Conservation (phyloP, 768 basidiomycete species). For the Phaffia tasmanica region DNA sequence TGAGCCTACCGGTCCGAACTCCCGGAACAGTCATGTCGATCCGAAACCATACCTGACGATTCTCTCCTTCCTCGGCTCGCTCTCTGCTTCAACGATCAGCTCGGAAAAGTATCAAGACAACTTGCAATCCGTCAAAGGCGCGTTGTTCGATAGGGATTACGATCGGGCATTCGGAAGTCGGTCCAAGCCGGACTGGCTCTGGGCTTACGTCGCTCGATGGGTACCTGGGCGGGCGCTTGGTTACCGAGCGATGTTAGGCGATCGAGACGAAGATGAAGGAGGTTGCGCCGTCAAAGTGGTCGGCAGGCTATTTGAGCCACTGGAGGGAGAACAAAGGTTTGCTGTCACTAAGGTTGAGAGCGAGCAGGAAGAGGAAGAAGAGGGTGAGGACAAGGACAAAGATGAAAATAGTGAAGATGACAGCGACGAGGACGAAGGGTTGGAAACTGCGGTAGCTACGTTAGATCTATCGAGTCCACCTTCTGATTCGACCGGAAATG, state of each 20-base stretch:
- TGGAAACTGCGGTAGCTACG: neutral
- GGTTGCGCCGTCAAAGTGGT: slow-evolving; percentile 3
- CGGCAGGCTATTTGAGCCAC: too few relatives aligned
- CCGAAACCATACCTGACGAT: slow-evolving; percentile 15
- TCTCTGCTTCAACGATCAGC: slow-evolving; percentile 11
- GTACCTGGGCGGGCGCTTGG: slow-evolving; percentile 21
- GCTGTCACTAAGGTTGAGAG: neutral
- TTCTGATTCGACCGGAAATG: neutral
- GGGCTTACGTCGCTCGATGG: slow-evolving; percentile 25
- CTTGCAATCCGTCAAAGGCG: slow-evolving; percentile 25
- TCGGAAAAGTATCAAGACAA: slow-evolving; percentile 12
- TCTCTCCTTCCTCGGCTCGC: slow-evolving; percentile 14
- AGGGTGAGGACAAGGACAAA: slow-evolving; percentile 12
- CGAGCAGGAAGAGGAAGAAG: slow-evolving; percentile 2
- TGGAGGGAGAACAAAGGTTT: too few relatives aligned
- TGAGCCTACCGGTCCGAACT: slow-evolving; percentile 1
- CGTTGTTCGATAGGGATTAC: slow-evolving; percentile 24
- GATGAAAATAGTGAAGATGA: slow-evolving; percentile 11
- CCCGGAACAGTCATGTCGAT: slow-evolving; percentile 3
- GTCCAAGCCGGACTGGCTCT: slow-evolving; percentile 16
- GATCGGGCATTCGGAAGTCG: slow-evolving; percentile 16
- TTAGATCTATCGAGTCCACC: neutral
- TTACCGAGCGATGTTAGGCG: slow-evolving; percentile 23
- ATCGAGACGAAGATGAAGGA: slow-evolving; percentile 3
- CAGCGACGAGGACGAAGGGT: neutral